These are phyloP conservation scores for Apiospora phragmitis DNA, from an alignment of 2,329 filamentous ascomycete species.

Conservation along the genomic window DNA sequence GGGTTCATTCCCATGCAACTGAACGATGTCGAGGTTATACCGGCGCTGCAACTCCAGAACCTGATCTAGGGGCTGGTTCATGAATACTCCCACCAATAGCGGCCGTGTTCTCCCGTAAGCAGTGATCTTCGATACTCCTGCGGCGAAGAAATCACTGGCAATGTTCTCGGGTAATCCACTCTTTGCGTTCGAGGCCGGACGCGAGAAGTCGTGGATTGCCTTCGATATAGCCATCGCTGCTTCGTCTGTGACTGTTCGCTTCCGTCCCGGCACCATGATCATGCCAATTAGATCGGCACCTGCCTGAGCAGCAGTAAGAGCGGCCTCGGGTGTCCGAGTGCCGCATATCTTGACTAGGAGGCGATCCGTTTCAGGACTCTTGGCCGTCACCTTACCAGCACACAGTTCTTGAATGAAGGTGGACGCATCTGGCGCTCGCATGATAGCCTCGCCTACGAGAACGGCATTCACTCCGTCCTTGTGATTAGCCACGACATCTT, in stretches of 20 bases:
- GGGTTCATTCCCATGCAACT: conserved; percentile 90
- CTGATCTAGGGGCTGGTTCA: conserved; percentile 83
- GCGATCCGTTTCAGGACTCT: conserved; percentile 39
- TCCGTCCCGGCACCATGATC: conserved; percentile 80
- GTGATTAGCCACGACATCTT: conserved; percentile 86
- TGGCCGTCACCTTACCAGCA: conserved; percentile 49
- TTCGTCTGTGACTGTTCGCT: conserved; percentile 77
- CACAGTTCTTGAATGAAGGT: conserved; percentile 84
- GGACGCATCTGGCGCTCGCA: conserved; percentile 83
- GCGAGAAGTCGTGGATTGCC: conserved; percentile 62
- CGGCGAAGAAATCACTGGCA: conserved; percentile 72
- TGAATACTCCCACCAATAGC: conserved; percentile 89
- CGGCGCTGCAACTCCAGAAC: conserved; percentile 75
- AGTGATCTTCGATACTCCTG: conserved; percentile 48
- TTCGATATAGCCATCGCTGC: conserved; percentile 79
- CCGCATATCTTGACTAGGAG: conserved; percentile 94
- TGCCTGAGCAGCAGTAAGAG: conserved; percentile 75
- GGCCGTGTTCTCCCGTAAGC: conserved; percentile 52
- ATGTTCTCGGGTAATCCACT: conserved; percentile 27
- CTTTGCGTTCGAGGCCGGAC: conserved; percentile 33
- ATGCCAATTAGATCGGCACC: conserved; percentile 93
- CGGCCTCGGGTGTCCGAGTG: conserved; percentile 79
- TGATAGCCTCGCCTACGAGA: conserved; percentile 91
- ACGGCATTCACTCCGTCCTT: conserved; percentile 90
- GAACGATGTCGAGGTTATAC: conserved; percentile 82